Base-by-base conservation (phyloP, 2,329 filamentous ascomycete genomes). In the Drechslerella dactyloides region DNA sequence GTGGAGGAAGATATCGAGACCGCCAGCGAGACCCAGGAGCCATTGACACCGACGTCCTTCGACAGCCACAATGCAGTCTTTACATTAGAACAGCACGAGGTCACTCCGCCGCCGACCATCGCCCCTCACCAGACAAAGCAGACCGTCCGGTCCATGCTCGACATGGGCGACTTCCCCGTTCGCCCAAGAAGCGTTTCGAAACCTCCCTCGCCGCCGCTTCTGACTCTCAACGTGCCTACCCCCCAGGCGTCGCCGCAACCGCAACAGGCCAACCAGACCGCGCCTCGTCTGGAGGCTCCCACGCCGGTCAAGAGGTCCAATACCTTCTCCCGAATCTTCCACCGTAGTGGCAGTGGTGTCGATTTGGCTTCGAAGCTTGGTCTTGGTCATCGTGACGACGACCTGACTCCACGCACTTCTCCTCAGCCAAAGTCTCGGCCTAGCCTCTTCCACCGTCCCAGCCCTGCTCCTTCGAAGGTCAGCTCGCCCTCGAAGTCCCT, bases 21-120 rank as follows among this genome's bases (percentile, higher is more conserved):
- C 7, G 83, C 84, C 73, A 86, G 83, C 78, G 85, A 87, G 76
- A 83, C 83, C 23, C 80, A 84, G 79, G 86, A 88, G 74, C 86
- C 86, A 50, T 81, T 86, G 66, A 88, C 86, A 21, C 86, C 86
- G 53, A 83, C 85, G 69, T 87, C 85, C 76, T 66, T 73, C 30
- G 81, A 81, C 75, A 82, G 83, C 73, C 83, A 84, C 76, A 86
- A 85, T 52, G 83, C 83, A 66, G 84, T 85, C 74, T 85, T 86
- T 73, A 57, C 69, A 44, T 54, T 72, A 65, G 69, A 73, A 17
- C 57, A 61, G 24, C 62, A 73, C 17, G 21, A 53, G 44, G 51
- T 30, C 17, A 44, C 51, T 19, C 46, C 60, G 11, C 52, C 50
- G 17, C 54, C 50, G 35, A 33, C 27, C n/a, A n/a, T 51, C 52